Conservation (phyloP, 1,284 basidiomycete genomes). For the Vanrija pseudolonga region DNA sequence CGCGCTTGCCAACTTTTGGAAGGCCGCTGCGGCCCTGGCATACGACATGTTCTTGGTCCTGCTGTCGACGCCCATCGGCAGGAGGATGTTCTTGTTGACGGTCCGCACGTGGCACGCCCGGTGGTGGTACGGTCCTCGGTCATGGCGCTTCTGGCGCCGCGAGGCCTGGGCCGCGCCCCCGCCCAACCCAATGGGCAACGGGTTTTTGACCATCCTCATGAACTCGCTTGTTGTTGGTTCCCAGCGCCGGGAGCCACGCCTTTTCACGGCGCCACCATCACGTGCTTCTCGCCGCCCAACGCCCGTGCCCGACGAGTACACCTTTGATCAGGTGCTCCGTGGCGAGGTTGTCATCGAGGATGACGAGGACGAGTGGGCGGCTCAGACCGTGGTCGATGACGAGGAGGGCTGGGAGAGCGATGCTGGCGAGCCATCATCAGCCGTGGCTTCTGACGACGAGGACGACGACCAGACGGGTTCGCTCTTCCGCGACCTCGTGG, state of each 20-base stretch:
- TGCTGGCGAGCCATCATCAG: conserved; percentile 14
- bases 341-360: conserved; percentile 30
- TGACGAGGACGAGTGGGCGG: conserved; percentile 35
- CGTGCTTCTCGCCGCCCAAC: conserved; percentile 2
- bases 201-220: background rate
- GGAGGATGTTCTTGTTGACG: conserved; percentile 8
- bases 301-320: conserved; percentile 1
- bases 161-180: conserved; percentile 32
- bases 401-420: conserved; percentile 21
- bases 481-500: conserved; percentile 30
- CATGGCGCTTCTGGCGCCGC: conserved; percentile 38
- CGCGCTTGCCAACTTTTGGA: conserved; percentile 30
- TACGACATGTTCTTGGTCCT: conserved; percentile 17
- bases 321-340: conserved; percentile 26
- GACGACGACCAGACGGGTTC: conserved; percentile 7
- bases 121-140: conserved; percentile 47
- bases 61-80: conserved; percentile 28
- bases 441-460: conserved; percentile 10
- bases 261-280: background rate
- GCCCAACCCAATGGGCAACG: background rate
- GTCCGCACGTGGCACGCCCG: conserved; percentile 13
- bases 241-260: background rate
- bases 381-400: conserved; percentile 19
- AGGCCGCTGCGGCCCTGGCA: conserved; percentile 15
- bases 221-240: background rate